These are phyloP conservation scores for Nannizziopsis barbatae DNA, from an alignment of 2,329 filamentous ascomycete genomes.

Conservation along the genomic window DNA sequence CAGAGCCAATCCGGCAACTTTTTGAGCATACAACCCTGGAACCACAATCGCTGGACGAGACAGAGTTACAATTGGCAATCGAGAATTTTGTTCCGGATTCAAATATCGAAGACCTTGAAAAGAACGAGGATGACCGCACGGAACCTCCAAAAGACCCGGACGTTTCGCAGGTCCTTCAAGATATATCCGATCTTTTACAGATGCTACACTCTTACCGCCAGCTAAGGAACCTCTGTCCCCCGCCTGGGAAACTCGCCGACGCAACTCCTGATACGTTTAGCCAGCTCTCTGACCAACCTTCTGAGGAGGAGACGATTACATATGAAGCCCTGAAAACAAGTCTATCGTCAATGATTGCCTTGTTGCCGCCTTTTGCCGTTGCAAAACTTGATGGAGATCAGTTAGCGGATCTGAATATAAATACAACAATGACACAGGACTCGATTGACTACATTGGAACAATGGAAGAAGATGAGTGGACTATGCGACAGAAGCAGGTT, in stretches of 20 bases:
- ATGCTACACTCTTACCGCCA: conserved; percentile 52
- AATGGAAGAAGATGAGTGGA: conserved; percentile 71
- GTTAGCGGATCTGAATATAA: conserved; percentile 71
- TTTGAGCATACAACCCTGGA: conserved; percentile 18
- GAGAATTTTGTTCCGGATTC: conserved; percentile 31
- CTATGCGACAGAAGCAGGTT: conserved; percentile 39
- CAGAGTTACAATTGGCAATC: conserved; percentile 33
- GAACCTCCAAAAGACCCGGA: conserved; percentile 30
- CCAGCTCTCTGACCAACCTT: conserved; percentile 42
- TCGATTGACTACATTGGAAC: conserved; percentile 63
- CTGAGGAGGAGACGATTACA: conserved; percentile 44
- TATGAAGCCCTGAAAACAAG: conserved; percentile 69
- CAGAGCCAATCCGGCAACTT: conserved; percentile 2
- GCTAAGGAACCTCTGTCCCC: conserved; percentile 42
- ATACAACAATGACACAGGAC: conserved; percentile 62
- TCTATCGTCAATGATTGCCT: conserved; percentile 60
- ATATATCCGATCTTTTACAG: conserved; percentile 50
- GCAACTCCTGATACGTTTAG: conserved; percentile 18
- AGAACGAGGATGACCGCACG: conserved; percentile 13
- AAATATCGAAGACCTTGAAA: conserved; percentile 19
- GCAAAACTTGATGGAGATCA: conserved; percentile 78
- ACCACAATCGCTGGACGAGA: conserved; percentile 28
- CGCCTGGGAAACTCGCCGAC: conserved; percentile 22
- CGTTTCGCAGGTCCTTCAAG: conserved; percentile 42
- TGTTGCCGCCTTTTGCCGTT: conserved; percentile 71